A percentile compares a stretch with the other conserved stretches of the same genome.
These are phyloP conservation scores for Talaromyces sp. DNA, from an alignment of 2,329 filamentous ascomycete genomes.

Conservation along the genomic window DNA sequence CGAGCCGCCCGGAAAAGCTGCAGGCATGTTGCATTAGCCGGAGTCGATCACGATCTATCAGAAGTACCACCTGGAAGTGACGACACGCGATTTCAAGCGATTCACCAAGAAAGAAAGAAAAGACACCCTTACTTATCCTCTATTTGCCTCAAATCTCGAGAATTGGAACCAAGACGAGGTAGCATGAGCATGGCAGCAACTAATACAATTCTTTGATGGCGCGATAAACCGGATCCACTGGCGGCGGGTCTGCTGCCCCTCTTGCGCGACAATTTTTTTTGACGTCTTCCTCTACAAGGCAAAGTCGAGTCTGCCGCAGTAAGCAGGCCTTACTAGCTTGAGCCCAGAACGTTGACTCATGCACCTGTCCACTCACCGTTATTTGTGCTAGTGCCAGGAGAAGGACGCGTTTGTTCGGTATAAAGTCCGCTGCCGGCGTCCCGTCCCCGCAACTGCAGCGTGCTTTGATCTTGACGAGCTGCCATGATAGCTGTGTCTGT, in stretches of 20 bases:
- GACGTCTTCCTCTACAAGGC: neutral
- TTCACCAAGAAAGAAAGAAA: neutral
- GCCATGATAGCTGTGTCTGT: slow-evolving; percentile 28
- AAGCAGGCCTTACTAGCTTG: neutral
- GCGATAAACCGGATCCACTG: neutral
- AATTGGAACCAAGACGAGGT: neutral
- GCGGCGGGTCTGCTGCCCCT: neutral
- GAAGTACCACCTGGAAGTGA: neutral
- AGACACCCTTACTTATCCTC: neutral
- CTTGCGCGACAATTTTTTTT: neutral
- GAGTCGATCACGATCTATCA: neutral
- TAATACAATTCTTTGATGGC: neutral
- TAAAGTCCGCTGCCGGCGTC: neutral
- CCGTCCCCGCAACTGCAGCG: neutral
- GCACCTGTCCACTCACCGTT: neutral
- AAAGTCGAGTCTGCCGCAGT: neutral
- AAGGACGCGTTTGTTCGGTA: neutral
- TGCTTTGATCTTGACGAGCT: neutral
- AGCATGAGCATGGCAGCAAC: neutral
- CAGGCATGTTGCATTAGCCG: neutral
- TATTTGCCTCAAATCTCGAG: neutral
- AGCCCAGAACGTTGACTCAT: neutral
- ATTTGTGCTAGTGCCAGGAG: neutral
- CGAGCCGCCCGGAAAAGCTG: neutral
- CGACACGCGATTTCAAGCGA: neutral